Base-by-base conservation (phyloP, 805 yeast species). In the Dipodascus geniculatus region DNA sequence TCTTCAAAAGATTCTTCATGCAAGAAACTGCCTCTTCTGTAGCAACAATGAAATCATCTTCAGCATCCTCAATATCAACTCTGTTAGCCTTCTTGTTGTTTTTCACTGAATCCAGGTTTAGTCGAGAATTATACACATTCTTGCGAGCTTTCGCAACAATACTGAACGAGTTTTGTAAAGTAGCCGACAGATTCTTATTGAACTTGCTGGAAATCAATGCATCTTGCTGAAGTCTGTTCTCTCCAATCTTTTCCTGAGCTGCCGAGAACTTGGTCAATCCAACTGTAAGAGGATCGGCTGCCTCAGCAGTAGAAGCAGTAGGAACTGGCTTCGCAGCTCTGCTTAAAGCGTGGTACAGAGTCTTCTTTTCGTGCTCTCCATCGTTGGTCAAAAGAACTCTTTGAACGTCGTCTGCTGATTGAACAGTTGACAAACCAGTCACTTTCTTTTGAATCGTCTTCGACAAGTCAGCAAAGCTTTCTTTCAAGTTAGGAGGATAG, bases 41-140 rank as follows among this genome's bases (percentile, higher is more conserved):
- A 22, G 90, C 84, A 60, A 85, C 87, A 49, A 93, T 95, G 67
- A 87, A 87, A 63, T 85, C 90, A 63, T 87, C 96, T 71, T 87
- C 96, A 51, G 87, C 81, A 57, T 82, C 79, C 69, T 87, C 95
- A 77, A 87, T 82, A 58, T 81, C 78, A 51, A 82, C 85, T 62
- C 90, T 76, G 56, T 84, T 77, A 51, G 81, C 81, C 61, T 73
- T 75, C 31, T 74, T 73, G 17, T 68, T 71, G 20, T 81, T 69
- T 71, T 93, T 78, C 51, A 91, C 85, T 58, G 88, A 81, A 66
- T 87, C 96, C 58, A 87, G 85, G 61, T 79, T 81, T 54, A 87
- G 70, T 63, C 96, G 77, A 62, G 86, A 85, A 65, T 84, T 80
- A 64, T 84, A 86, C 50, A 87, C 96, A 56, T 78, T 76, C 65